Base-by-base conservation (phyloP, 495 filamentous ascomycete species). In the Jackrogersella minutella region DNA sequence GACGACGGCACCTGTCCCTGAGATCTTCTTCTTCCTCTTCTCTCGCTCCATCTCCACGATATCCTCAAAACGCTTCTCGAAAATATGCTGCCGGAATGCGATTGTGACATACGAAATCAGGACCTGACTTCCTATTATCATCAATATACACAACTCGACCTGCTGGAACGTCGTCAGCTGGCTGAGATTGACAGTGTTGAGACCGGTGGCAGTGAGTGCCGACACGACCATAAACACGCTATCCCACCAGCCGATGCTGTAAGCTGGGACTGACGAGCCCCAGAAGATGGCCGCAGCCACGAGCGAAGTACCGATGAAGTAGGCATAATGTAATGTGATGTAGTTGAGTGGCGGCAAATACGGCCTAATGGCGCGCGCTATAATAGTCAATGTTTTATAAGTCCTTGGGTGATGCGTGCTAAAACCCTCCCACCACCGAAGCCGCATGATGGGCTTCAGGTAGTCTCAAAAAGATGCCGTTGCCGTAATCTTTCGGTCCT, bases 151-250 rank as follows among this genome's bases (percentile, higher is more conserved):
- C 16, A 92, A 78, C 13, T 91, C 72, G 16, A 83, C 72, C 71
- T 93, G 91, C 70, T 93, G 91, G 61, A 87, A 88, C 0, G 84
- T 88, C 47, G 89, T 92, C 57, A 93, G 68, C 16, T 83, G 77
- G 36, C 84, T 88, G 72, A 84, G 33, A 73, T 81, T 69, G 77
- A 86, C 81, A 24, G 84, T 89, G 56, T 89, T 90, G 61, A 91
- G 76, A 1, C 87, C 87, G 16, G 91, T 87, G 13, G 84, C 78
- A n/a, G 90, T 92, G 80, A 92, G 90, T 6, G 90, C 89, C 62
- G 85, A 89, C 41, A 90, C 82, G 37, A 83, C 82, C 63, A 93
- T 74, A 69, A 92, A 94, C 16, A 93, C 77, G 5, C 86, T 80
- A 64, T 93, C 89, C 9, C 82, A 83, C 75, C 88, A 93, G 39